phyloP scores from a whole-genome alignment of 768 basidiomycete species.

The Xerocomellus chrysenteron region DNA sequence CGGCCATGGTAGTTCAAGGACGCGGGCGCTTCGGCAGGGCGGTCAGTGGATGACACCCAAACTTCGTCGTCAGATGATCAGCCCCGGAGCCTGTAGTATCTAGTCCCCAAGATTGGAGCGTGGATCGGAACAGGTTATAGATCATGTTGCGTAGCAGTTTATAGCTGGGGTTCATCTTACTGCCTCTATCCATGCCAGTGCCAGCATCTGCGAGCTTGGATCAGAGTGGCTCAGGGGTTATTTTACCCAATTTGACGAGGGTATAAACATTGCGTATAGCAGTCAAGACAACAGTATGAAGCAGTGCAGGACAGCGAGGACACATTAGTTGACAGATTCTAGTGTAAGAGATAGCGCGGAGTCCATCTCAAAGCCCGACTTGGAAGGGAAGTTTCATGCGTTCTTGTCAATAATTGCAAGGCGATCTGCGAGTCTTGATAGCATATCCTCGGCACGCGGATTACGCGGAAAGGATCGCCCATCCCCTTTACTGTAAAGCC shows the following conservation, averaged over 20 bases:
- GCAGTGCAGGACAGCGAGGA: slow-evolving; percentile 4
- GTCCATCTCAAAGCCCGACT: not conserved
- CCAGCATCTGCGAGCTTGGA: too few species aligned
- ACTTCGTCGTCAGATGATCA: not conserved
- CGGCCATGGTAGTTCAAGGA: slow-evolving; percentile 6
- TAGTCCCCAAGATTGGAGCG: not conserved
- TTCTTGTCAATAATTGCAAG: slow-evolving; percentile 58
- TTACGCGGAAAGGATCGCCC: slow-evolving; percentile 69
- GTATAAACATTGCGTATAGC: slow-evolving; percentile 2
- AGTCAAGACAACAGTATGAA: slow-evolving; percentile 7
- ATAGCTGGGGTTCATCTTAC: not conserved
- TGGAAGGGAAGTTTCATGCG: slow-evolving; percentile 23
- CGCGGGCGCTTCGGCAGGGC: not conserved
- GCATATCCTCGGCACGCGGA: slow-evolving; percentile 61
- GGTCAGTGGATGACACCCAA: not conserved
- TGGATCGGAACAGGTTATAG: not conserved
- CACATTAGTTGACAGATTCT: slow-evolving; percentile 7
- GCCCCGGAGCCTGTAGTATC: not conserved
- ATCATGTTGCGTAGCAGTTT: too few species aligned
- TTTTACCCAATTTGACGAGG: not conserved
- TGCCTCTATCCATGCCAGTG: not conserved
- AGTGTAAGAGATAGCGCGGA: not conserved
- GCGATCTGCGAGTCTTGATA: slow-evolving; percentile 62
- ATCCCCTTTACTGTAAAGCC: slow-evolving; percentile 52
- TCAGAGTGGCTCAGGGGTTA: not conserved